Evolutionary conservation across 495 filamentous ascomycete genomes (phyloP), one percentile per base, ranked within the genome.

Genomic region (Tuber borchii): DNA sequence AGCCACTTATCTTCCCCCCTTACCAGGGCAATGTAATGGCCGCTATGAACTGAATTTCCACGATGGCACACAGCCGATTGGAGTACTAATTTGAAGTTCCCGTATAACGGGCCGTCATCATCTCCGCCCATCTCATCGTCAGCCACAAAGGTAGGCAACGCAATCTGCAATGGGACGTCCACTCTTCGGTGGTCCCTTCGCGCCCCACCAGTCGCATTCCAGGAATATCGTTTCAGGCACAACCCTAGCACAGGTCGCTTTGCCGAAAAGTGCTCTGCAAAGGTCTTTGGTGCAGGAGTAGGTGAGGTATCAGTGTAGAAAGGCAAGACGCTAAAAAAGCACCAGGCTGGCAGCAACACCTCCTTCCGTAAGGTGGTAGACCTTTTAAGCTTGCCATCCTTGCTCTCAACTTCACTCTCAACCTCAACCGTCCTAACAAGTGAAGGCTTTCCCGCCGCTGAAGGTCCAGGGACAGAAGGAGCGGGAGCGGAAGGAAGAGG

Each of bases 271-370:
- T 93, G 92, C 8, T 88, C 89, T 37, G 90, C 90, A 31, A 93
- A 81, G 45, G 76, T 81, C 31, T 73, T 78, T 14, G 70, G 75
- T 43, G 72, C 79, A n/a, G 78, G 77, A n/a, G 80, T 76, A 31
- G 79, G 79, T 40, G 73, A 74, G 22, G 78, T 77, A 40, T 81
- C 80, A 46, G 79, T 76, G 56, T 81, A 81, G 45, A 81, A 81
- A 31, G 80, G 80, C 14, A 81, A 71, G 69, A 81, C 56, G 12
- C 79, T 81, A 84, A 97, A 97, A 81, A 99, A 97, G 80, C 97
- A 95, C 95, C 95, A 99, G 19, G 95, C 95, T 19, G 95, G 95
- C 87, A 99, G 97, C 83, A 95, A 89, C 20, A 97, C 91, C 81
- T 95, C 93, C 82, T 92, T 95, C 48, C 91, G 87, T 45, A 92